Evolutionary conservation across 805 yeast species (phyloP).

Genomic region (Barnettozyma sucrosica): DNA sequence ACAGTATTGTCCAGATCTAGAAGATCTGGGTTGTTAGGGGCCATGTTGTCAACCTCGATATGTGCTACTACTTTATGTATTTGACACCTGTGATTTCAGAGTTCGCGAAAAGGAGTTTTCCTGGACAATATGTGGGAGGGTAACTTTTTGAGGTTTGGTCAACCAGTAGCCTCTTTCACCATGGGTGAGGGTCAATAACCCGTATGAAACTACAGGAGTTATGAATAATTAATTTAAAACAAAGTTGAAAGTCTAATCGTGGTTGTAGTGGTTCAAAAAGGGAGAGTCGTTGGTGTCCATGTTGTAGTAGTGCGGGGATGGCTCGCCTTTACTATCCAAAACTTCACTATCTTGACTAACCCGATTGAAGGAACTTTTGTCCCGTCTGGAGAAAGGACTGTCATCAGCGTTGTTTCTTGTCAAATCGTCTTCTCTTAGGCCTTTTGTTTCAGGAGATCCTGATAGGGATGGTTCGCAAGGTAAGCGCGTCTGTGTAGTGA

Average conservation of each 20-base stretch:
- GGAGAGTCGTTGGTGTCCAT: conserved; percentile 12
- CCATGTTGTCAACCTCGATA: neutral
- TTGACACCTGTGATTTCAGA: neutral
- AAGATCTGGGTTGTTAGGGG: conserved; percentile 6
- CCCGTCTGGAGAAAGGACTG: conserved; percentile 12
- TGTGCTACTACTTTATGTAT: too few species aligned
- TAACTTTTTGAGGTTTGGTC: too few species aligned
- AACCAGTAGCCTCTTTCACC: too few species aligned
- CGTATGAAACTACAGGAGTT: neutral
- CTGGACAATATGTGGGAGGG: neutral
- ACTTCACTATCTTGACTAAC: neutral
- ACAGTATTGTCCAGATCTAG: conserved; percentile 10
- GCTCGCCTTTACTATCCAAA: neutral
- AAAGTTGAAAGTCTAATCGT: neutral
- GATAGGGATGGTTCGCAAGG: neutral
- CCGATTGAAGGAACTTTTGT: conserved; percentile 15
- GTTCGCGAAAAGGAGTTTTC: too few species aligned
- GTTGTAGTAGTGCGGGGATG: conserved; percentile 18
- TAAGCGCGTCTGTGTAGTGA: neutral
- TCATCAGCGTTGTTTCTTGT: neutral
- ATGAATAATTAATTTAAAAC: too few species aligned
- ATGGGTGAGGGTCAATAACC: neutral
- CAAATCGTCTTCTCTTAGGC: too few species aligned
- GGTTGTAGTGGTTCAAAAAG: conserved; percentile 14
- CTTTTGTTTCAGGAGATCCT: neutral